A percentile compares a stretch with the other conserved stretches of the same genome.
Conservation (phyloP, 805 yeast species). For the Pichia nanzhaoensis region DNA sequence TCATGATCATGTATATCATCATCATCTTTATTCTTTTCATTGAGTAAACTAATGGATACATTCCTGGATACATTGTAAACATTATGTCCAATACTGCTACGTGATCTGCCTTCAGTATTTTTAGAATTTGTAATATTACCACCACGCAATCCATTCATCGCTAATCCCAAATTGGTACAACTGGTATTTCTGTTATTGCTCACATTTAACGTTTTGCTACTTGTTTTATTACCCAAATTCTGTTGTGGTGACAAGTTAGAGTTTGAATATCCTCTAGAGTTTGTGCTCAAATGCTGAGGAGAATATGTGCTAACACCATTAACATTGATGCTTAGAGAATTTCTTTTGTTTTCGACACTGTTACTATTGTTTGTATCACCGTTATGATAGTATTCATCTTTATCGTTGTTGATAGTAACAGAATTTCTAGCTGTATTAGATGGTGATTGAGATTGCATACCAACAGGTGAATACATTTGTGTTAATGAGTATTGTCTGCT, state of each 20-base stretch:
- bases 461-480: slow-evolving; percentile 10
- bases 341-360: no score
- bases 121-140: no score
- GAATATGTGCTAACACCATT: neutral
- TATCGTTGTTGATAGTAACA: neutral
- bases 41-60: neutral
- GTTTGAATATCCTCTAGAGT: no score
- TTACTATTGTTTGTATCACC: neutral
- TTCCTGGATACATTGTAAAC: no score
- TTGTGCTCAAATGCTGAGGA: neutral
- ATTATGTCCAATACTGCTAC: neutral
- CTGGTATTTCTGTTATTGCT: no score
- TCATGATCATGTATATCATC: neutral
- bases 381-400: neutral
- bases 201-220: no score
- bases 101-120: neutral
- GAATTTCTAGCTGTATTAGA: neutral
- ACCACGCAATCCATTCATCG: no score
- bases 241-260: no score
- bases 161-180: no score
- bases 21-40: neutral
- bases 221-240: no score
- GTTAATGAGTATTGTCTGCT: slow-evolving; percentile 7
- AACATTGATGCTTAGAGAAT: no score
- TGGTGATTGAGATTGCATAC: neutral